Evolutionary conservation across 1,139 yeast species (phyloP), one percentile per base, ranked within the genome.

Genomic region (Suhomyces terraborum): DNA sequence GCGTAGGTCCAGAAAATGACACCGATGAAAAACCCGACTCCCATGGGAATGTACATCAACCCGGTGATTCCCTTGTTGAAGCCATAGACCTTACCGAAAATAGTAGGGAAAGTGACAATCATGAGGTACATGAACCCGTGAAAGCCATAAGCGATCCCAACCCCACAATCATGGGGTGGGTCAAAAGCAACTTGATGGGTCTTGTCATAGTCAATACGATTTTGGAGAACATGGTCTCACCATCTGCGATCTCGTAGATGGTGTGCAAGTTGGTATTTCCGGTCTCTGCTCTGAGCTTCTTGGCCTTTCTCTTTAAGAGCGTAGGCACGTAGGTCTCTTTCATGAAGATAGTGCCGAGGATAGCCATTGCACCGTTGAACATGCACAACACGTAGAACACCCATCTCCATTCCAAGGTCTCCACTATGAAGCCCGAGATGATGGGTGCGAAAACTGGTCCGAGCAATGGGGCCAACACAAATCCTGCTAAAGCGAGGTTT

Each of bases 361-460:
- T 38, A 1, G 75, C 75, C 23, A 69, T 67, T 6, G 51, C 56
- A 4, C 70, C 75, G 47, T 72, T 72, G 49, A 70, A 69, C 10
- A 70, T 68, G 26, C 71, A 59, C 45, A 72, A 61, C 4, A 71
- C 67, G 43, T 68, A 67, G 34, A 71, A 67, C 1, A 67, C 70
- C 77, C 77, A 72, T 48, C 75, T 59, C 77, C 77, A 72, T 13
- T 53, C 53, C 51, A 27, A 47, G 41, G 20, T 42, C 17, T 49
- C 55, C n/a, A 55, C 48, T 16, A 54, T 51, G 52, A 72, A 80
- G 1, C 85, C 84, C 1, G 82, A 69, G 20, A 79, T 66, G 6
- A 80, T 66, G 0, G 85, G 84, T 0, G 84, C 84, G 38, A 80
- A 59, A 0, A 79, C 79, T 1, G 87, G 85, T 0, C 89, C 91